Evolutionary conservation across 2,329 filamentous ascomycete species (phyloP).

Genomic region (Truncatella angustata): DNA sequence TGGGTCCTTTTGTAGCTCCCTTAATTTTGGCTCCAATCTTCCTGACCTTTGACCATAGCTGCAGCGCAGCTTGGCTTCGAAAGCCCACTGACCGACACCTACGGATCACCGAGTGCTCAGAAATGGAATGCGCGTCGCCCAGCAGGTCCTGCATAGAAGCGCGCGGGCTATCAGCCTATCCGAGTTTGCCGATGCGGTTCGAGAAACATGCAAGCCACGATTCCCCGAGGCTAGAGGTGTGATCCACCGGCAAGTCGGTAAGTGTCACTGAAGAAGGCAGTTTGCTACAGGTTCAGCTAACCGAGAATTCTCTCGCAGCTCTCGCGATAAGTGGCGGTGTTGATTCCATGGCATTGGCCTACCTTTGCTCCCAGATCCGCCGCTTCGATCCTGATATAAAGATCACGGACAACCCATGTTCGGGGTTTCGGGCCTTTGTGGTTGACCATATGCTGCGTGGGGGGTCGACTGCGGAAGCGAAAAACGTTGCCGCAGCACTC

Average conservation of each 20-base stretch:
- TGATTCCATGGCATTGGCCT: slow-evolving; percentile 95
- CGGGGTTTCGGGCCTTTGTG: slow-evolving; percentile 43
- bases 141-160: slow-evolving; percentile 36
- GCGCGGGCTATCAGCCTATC: slow-evolving; percentile 35
- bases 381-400: slow-evolving; percentile 30
- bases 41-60: no score
- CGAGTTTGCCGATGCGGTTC: slow-evolving; percentile 49
- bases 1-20: no score
- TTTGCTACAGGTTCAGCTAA: no score
- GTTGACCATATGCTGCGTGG: slow-evolving; percentile 58
- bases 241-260: slow-evolving; percentile 27
- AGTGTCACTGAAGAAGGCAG: no score
- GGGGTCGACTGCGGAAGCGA: slow-evolving; percentile 53
- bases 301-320: slow-evolving; percentile 23
- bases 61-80: not conserved
- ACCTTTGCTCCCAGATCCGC: slow-evolving; percentile 58
- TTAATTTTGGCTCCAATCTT: no score
- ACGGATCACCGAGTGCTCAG: not conserved
- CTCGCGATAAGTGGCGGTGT: slow-evolving; percentile 89
- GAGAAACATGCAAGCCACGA: slow-evolving; percentile 47
- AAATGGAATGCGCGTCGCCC: slow-evolving; percentile 40
- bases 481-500: slow-evolving; percentile 38
- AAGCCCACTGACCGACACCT: not conserved
- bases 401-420: slow-evolving; percentile 44
- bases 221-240: slow-evolving; percentile 40